Evolutionary conservation across 2,329 filamentous ascomycete species (phyloP).

Genomic region (Calonectria honghensis): DNA sequence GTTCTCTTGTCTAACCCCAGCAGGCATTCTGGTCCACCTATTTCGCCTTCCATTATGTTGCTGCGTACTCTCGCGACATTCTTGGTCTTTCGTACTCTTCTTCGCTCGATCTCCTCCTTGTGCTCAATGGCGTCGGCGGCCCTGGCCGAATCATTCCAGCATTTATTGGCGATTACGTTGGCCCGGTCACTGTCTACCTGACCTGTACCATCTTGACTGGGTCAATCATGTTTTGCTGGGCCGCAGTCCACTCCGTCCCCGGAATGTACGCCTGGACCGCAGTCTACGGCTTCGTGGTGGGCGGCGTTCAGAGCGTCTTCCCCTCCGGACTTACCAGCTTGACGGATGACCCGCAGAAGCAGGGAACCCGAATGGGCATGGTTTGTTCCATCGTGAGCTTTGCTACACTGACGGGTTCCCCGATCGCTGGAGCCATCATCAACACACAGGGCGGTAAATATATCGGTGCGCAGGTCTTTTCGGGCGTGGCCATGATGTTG

Average conservation of each 20-base stretch:
- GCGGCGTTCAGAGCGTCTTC: constrained; percentile 52
- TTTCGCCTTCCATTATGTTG: constrained; percentile 70
- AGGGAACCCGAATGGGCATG: constrained; percentile 64
- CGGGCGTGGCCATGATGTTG: constrained; percentile 43
- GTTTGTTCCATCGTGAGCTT: constrained; percentile 62
- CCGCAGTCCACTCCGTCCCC: constrained; percentile 39
- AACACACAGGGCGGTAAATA: constrained; percentile 43
- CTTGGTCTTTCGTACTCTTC: constrained; percentile 59
- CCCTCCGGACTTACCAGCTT: constrained; percentile 60
- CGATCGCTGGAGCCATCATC: constrained; percentile 54
- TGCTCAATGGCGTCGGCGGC: constrained; percentile 78
- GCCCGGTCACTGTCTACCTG: constrained; percentile 66
- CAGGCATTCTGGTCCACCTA: constrained; percentile 68
- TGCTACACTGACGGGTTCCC: constrained; percentile 62
- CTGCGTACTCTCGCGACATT: constrained; percentile 52
- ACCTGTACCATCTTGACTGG: constrained; percentile 53
- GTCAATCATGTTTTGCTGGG: constrained; percentile 53
- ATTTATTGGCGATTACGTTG: constrained; percentile 72
- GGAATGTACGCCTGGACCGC: constrained; percentile 52
- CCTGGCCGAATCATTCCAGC: constrained; percentile 75
- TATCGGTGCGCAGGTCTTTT: constrained; percentile 49
- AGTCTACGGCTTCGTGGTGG: constrained; percentile 49
- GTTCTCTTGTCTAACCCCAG: neutral
- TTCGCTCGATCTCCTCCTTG: constrained; percentile 76
- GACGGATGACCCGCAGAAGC: constrained; percentile 60